Percentiles rank a stretch among this genome's conserved stretches.
phyloP scores from a whole-genome alignment of 2,329 filamentous ascomycete genomes.

The Aspergillus sclerotialis region DNA sequence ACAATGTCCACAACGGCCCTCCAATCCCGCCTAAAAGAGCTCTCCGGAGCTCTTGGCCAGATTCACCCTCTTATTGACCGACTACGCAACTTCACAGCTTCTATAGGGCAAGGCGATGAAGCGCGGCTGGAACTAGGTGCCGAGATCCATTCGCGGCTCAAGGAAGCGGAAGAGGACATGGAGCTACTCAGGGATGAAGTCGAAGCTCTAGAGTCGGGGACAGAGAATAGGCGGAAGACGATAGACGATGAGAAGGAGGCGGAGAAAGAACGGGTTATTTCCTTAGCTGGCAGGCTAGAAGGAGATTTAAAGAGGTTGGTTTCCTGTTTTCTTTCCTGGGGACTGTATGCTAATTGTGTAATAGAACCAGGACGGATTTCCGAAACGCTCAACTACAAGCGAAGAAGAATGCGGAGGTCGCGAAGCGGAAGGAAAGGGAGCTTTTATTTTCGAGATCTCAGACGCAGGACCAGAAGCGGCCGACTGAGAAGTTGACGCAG shows the following conservation, averaged over 20 bases:
- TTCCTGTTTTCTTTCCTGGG: neutral
- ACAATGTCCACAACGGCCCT: conserved; percentile 37
- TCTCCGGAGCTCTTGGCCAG: conserved; percentile 48
- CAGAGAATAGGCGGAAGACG: conserved; percentile 25
- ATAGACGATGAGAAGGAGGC: conserved; percentile 48
- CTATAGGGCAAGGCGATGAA: conserved; percentile 57
- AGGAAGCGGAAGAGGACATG: conserved; percentile 74
- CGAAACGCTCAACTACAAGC: conserved; percentile 75
- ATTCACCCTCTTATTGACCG: conserved; percentile 50
- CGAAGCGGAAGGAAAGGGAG: conserved; percentile 69
- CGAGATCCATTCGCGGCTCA: conserved; percentile 73
- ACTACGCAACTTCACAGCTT: conserved; percentile 55
- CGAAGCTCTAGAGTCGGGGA: conserved; percentile 55
- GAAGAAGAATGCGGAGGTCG: conserved; percentile 65
- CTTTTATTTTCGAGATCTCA: conserved; percentile 57
- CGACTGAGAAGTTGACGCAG: conserved; percentile 52
- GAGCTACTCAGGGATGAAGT: conserved; percentile 74
- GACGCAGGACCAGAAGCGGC: conserved; percentile 18
- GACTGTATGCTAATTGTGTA: conserved; percentile 6
- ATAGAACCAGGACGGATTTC: conserved; percentile 59
- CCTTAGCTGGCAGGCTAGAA: conserved; percentile 59
- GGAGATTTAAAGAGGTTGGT: conserved; percentile 66
- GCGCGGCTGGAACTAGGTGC: conserved; percentile 64
- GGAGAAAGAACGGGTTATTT: conserved; percentile 59
- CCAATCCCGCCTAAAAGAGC: conserved; percentile 42